Percentiles rank a stretch among this genome's conserved stretches.
These are phyloP conservation scores for Huntiella omanensis DNA, from an alignment of 2,329 filamentous ascomycete species.

Conservation along the genomic window DNA sequence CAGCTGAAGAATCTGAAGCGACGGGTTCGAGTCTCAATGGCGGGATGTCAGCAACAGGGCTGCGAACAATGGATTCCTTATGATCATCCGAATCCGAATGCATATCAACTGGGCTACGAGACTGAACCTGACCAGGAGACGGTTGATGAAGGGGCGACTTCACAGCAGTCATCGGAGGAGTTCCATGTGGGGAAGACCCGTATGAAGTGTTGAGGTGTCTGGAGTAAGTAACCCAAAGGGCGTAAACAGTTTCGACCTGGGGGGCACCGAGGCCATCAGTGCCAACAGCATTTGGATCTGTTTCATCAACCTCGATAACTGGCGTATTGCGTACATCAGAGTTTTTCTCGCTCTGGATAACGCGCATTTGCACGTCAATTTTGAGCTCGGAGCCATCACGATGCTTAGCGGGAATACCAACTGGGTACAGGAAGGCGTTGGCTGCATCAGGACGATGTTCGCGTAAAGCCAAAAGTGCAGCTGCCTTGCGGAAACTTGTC, in stretches of 20 bases:
- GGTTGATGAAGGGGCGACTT: conserved; percentile 61
- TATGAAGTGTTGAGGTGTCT: conserved; percentile 69
- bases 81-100: conserved; percentile 10
- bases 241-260: conserved; percentile 69
- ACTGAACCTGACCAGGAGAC: conserved; percentile 46
- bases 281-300: conserved; percentile 16
- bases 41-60: conserved; percentile 8
- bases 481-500: conserved; percentile 80
- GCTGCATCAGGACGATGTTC: conserved; percentile 66
- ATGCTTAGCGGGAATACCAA: conserved; percentile 69
- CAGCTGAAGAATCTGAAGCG: neutral
- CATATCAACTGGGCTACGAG: conserved; percentile 9
- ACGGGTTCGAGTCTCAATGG: conserved; percentile 4
- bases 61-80: conserved; percentile 17
- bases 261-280: conserved; percentile 15
- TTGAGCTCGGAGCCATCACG: conserved; percentile 82
- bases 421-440: conserved; percentile 62
- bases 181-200: conserved; percentile 30
- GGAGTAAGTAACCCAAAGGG: conserved; percentile 94
- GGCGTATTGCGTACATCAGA: conserved; percentile 38
- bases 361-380: conserved; percentile 90
- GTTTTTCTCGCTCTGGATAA: conserved; percentile 70
- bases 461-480: conserved; percentile 64
- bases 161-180: conserved; percentile 42
- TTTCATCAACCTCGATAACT: conserved; percentile 41